A percentile compares a stretch with the other conserved stretches of the same genome.
phyloP scores from a whole-genome alignment of 1,139 yeast genomes.

The Zygotorulaspora mrakii region DNA sequence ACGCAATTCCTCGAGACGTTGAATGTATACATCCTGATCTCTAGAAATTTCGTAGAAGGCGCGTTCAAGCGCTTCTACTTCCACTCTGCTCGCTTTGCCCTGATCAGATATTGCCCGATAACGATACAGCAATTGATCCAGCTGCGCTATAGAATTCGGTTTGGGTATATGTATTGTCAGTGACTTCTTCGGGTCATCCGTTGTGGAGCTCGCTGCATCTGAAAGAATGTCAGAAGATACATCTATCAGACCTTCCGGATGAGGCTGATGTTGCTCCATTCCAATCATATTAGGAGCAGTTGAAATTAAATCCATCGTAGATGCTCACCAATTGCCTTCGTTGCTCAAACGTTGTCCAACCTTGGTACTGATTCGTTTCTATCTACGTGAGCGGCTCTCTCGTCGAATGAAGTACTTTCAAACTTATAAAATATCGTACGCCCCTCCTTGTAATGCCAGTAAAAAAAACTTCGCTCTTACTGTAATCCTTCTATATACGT shows the following conservation, averaged over 20 bases:
- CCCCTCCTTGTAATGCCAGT: neutral
- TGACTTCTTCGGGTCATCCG: neutral
- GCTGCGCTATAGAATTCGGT: conserved; percentile 29
- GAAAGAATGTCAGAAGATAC: neutral
- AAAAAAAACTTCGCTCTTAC: neutral
- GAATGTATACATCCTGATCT: conserved; percentile 40
- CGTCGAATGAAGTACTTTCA: neutral
- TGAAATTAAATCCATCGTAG: conserved; percentile 8
- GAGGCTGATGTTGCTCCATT: conserved; percentile 2
- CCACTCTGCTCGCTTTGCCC: conserved; percentile 28
- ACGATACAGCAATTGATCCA: conserved; percentile 34
- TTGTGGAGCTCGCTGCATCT: neutral
- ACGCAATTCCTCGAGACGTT: conserved; percentile 35
- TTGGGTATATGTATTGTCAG: conserved; percentile 23
- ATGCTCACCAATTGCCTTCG: neutral
- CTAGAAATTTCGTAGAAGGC: conserved; percentile 36
- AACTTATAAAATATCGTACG: neutral
- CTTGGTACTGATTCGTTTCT: conserved; percentile 4
- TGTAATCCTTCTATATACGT: neutral
- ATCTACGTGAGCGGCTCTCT: neutral
- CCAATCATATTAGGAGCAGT: conserved; percentile 2
- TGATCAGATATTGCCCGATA: conserved; percentile 32
- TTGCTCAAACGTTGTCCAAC: neutral
- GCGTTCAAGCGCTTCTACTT: conserved; percentile 38
- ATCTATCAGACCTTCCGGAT: conserved; percentile 1